A percentile compares a stretch with the other conserved stretches of the same genome.
Evolutionary conservation across 257 asterid genomes (phyloP).

Genomic region (Eucommia ulmoides): DNA sequence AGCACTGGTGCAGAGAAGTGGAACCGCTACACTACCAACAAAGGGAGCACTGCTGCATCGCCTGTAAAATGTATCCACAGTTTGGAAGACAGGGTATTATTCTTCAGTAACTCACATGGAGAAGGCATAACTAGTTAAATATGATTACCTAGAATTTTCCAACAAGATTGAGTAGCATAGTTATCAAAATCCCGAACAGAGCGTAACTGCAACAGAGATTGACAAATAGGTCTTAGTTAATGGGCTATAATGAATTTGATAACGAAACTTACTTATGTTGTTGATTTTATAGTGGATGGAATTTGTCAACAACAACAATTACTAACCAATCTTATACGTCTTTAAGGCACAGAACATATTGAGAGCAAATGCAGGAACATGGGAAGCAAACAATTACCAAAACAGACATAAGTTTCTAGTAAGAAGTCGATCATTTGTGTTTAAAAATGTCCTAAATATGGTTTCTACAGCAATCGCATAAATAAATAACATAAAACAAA

Average conservation of each 20-base stretch:
- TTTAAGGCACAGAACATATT: background rate
- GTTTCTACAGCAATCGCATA: too few relatives aligned
- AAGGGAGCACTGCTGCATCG: slow-evolving; percentile 59
- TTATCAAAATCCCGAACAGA: slow-evolving; percentile 73
- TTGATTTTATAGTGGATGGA: background rate
- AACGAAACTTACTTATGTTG: background rate
- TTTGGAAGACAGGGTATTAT: slow-evolving; percentile 22
- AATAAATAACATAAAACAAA: too few relatives aligned
- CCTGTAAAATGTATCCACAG: slow-evolving; percentile 88
- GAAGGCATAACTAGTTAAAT: slow-evolving; percentile 3
- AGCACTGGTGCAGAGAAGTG: slow-evolving; percentile 78
- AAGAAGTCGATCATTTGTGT: too few relatives aligned
- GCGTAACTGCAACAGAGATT: slow-evolving; percentile 31
- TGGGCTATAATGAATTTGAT: background rate
- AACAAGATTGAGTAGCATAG: slow-evolving; percentile 57
- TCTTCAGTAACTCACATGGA: slow-evolving; percentile 7
- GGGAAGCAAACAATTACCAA: background rate
- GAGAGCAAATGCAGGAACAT: background rate
- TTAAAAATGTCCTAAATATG: too few relatives aligned
- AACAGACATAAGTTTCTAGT: too few relatives aligned
- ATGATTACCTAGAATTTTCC: slow-evolving; percentile 65
- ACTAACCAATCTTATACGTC: background rate
- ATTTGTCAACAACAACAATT: background rate
- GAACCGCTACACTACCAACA: slow-evolving; percentile 62
- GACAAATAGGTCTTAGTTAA: background rate